Percentiles rank a stretch among this genome's conserved stretches.
These are phyloP conservation scores for Scheffersomyces titani DNA, from an alignment of 1,139 yeast species.

Conservation along the genomic window DNA sequence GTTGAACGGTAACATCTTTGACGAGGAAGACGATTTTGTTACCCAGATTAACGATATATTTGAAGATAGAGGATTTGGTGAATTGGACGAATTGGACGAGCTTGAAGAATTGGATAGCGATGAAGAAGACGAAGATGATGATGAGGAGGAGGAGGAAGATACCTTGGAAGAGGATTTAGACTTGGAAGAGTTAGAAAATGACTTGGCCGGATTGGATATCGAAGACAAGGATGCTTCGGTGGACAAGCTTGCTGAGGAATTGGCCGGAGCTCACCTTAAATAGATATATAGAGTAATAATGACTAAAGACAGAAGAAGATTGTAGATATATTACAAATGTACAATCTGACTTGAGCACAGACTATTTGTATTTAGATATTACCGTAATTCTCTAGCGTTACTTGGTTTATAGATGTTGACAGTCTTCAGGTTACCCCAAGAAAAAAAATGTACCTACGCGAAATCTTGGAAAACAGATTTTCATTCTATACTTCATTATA, in stretches of 20 bases:
- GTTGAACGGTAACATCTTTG: conserved; percentile 87
- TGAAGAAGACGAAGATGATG: conserved; percentile 76
- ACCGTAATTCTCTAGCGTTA: not conserved
- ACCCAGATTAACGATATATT: conserved; percentile 51
- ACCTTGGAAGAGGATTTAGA: conserved; percentile 54
- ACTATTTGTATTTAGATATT: no score
- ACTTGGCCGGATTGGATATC: conserved; percentile 42
- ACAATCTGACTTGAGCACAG: no score
- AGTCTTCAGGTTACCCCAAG: not conserved
- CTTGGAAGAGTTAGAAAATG: conserved; percentile 61
- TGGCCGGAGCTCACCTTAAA: conserved; percentile 52
- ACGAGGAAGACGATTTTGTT: conserved; percentile 42
- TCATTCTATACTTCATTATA: not conserved
- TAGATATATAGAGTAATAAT: not conserved
- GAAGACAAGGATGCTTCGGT: conserved; percentile 43
- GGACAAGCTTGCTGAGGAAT: conserved; percentile 60
- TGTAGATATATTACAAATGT: not conserved
- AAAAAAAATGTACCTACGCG: not conserved
- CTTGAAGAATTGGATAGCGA: conserved; percentile 89
- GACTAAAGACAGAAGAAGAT: not conserved
- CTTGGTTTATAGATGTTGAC: no score
- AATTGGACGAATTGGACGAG: conserved; percentile 88
- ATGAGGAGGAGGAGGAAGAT: conserved; percentile 62
- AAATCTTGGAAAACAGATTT: not conserved
- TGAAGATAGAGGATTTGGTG: conserved; percentile 75